Evolutionary conservation across 495 filamentous ascomycete genomes (phyloP), one percentile per base, ranked within the genome.

Genomic region (Hypoxylon lienhwacheense): DNA sequence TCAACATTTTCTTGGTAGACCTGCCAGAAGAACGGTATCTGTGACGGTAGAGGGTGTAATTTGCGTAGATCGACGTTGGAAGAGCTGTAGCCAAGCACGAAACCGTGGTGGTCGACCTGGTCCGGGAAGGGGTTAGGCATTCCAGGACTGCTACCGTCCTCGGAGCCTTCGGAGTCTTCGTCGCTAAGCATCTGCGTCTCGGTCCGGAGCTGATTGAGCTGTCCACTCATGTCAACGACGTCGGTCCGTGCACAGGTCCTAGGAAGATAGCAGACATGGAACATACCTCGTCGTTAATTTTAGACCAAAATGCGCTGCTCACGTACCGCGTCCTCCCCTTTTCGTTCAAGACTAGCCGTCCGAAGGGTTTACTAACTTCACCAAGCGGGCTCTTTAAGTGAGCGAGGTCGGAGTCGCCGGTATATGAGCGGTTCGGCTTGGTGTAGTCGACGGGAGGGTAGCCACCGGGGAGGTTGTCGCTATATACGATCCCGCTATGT

Each of bases 261-360:
- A n/a, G n/a, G n/a, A n/a, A n/a, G 0, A 50, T 3, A 44, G 24
- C 7, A 58, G 54, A 24, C 52, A 44, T 42, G 16, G 3, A 8
- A 61, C 66, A 41, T 66, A 90, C 90, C 81, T 97, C 90, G 51
- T 92, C 88, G 40, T 84, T 88, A 34, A 97, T 74, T 54, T 81
- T 89, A n/a, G 86, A 84, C 91, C 91, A 97, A 42, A 96, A 88
- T 11, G 83, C 85, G 69, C 86, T 91, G 66, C 88, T 91, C 51
- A 96, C 85, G 70, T 97, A 97, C 64, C 89, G 78, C 58, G 84
- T 88, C 57, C 81, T 83, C 2, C 86, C 85, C 39, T 82, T 79
- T 60, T 95, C 87, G 52, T 88, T 89, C 36, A 96, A 79, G 1
- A 95, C 87, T 59, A 97, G 66, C 41, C 90, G 77, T 25, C 92